These are phyloP conservation scores for Chlorella sorokiniana DNA, from an alignment of 139 green algal species.

Conservation along the genomic window DNA sequence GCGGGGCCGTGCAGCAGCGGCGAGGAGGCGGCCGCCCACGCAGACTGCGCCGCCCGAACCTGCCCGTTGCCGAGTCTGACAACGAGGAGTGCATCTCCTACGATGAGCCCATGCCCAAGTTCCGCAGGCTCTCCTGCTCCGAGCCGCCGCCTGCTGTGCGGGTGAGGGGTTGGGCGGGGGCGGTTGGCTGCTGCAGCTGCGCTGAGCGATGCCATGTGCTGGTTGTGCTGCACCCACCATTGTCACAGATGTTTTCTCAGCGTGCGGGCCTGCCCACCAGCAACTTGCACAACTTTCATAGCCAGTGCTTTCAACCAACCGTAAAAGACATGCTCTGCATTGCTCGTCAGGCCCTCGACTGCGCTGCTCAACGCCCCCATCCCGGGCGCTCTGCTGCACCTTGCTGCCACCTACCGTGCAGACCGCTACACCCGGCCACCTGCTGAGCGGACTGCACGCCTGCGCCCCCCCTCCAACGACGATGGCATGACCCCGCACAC, in stretches of 20 bases:
- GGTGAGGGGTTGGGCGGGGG: slow-evolving; percentile 1
- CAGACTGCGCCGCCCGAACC: background rate
- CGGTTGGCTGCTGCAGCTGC: too few species aligned
- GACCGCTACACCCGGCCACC: background rate
- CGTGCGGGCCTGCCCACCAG: too few species aligned
- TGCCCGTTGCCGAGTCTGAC: slow-evolving; percentile 22
- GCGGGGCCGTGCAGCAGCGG: background rate
- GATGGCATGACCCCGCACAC: background rate
- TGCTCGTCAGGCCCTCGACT: too few species aligned
- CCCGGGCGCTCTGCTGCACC: too few species aligned
- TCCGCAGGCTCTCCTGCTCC: slow-evolving; percentile 31
- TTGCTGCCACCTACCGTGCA: background rate
- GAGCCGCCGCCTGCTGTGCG: slow-evolving; percentile 23
- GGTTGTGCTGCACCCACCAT: background rate
- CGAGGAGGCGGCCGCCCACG: background rate
- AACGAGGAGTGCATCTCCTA: background rate
- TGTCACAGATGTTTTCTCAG: too few species aligned
- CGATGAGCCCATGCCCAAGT: slow-evolving; percentile 25
- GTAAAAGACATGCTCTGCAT: too few species aligned
- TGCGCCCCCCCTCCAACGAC: background rate
- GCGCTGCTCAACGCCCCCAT: too few species aligned
- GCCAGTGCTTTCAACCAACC: too few species aligned
- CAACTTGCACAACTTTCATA: too few species aligned
- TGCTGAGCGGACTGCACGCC: background rate
- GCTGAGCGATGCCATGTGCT: background rate